phyloP scores from a whole-genome alignment of 176 grass and related monocot genomes.

The Chrysopogon serrulatus region DNA sequence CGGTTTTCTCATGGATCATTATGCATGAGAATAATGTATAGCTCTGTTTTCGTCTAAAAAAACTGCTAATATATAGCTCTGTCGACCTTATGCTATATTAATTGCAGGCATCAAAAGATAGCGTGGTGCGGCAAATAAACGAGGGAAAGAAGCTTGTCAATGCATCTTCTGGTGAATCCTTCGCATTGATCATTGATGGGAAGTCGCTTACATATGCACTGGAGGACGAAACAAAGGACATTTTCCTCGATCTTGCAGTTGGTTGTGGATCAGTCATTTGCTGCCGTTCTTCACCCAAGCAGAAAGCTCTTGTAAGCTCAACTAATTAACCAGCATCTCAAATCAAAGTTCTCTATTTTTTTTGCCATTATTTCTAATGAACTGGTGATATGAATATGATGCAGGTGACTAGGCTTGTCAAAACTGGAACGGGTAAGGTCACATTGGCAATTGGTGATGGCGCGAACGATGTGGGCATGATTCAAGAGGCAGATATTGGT shows the following conservation, averaged over 20 bases:
- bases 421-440: conserved; percentile 57
- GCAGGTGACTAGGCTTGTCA: conserved; percentile 86
- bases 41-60: neutral
- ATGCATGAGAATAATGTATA: neutral
- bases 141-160: conserved; percentile 47
- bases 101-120: conserved; percentile 54
- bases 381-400: neutral
- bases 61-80: neutral
- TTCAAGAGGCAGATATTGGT: conserved; percentile 96
- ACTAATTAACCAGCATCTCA: neutral
- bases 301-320: conserved; percentile 82
- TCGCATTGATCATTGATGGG: conserved; percentile 87
- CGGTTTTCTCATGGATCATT: too few relatives aligned
- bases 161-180: conserved; percentile 39
- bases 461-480: conserved; percentile 94
- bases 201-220: conserved; percentile 83
- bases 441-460: conserved; percentile 89
- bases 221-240: conserved; percentile 41
- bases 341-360: neutral
- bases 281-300: conserved; percentile 90
- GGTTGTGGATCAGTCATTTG: conserved; percentile 81
- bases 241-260: conserved; percentile 61
- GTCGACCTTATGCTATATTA: conserved; percentile 3
- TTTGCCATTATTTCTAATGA: neutral
- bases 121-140: conserved; percentile 49